Base-by-base conservation (phyloP, 352 stramenopile genomes). In the Phytophthora melonis region DNA sequence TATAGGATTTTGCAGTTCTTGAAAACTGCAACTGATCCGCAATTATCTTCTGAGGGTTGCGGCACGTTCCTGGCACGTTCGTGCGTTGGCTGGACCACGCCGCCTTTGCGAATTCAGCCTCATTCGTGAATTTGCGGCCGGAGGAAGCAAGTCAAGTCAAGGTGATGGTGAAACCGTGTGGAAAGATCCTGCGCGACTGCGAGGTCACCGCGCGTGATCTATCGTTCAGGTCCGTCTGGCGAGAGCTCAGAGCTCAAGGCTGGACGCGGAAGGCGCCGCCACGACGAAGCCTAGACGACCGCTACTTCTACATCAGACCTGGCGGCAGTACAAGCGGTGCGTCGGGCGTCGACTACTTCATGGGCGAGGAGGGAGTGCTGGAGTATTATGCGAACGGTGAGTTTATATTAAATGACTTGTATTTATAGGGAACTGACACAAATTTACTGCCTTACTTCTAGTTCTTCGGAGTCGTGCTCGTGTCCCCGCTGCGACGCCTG, bases 221-320 rank as follows among this genome's bases (percentile, higher is more conserved):
- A 13, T 14, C 34, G 8, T 39, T 39, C 34, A 39, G 10, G 34
- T 39, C 34, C 8, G 34, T 39, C 34, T 39, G 7, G 34, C 34
- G 34, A 14, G 34, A 39, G 34, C 32, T 36, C 6, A 36, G 32
- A 10, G 32, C 32, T 36, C 6, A 36, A 36, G 32, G 32, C 32
- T 36, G 32, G 32, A 36, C 32, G 3, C 32, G 3, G 6, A 36
- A 36, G 9, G 6, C 18, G 9, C 55, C 11, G 32, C 64, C 10
- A 39, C n/a, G 64, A 3, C 34, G 55, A 2, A 56, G 64, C 21
- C 32, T 71, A 34, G 64, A 71, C 21, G 64, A 65, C 1, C 32
- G 56, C 18, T 71, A 65, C 21, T 18, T 27, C 4, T 65, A 65
- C 23, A 30, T 71, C 5, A 45, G 55, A 8, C 47, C 64, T 0